These are phyloP conservation scores for Pichia sp. DNA, from an alignment of 1,139 yeast genomes.

Conservation along the genomic window DNA sequence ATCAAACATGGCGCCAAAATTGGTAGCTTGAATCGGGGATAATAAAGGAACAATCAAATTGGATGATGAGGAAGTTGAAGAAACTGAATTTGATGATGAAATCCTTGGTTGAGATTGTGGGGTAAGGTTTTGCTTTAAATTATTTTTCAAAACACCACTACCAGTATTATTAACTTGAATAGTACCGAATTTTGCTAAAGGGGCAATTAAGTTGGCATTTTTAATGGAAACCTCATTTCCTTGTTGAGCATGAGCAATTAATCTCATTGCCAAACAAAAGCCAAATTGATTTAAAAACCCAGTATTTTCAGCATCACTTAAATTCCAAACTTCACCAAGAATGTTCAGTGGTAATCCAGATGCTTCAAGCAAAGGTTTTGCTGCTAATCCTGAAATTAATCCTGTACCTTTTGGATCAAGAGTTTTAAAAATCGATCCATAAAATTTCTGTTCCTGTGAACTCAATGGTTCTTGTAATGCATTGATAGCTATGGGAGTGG, in stretches of 20 bases:
- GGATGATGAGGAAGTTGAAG: conserved; percentile 11
- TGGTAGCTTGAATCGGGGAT: conserved; percentile 57
- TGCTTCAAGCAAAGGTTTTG: conserved; percentile 79
- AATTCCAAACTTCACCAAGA: conserved; percentile 90
- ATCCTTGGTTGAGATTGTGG: conserved; percentile 12
- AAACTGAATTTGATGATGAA: conserved; percentile 26
- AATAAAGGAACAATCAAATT: conserved; percentile 48
- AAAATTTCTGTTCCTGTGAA: conserved; percentile 69
- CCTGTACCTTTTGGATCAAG: conserved; percentile 79
- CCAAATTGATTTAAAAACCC: conserved; percentile 82
- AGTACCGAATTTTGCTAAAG: conserved; percentile 47
- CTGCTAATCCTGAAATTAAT: conserved; percentile 81
- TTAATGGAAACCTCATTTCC: conserved; percentile 42
- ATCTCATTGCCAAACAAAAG: conserved; percentile 79
- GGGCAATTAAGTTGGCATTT: conserved; percentile 51
- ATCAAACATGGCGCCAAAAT: conserved; percentile 68
- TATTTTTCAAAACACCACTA: conserved; percentile 15
- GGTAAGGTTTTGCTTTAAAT: conserved; percentile 18
- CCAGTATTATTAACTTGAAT: conserved; percentile 26
- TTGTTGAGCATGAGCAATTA: conserved; percentile 81
- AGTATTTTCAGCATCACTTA: conserved; percentile 76
- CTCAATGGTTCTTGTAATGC: conserved; percentile 41
- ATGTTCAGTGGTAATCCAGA: conserved; percentile 74
- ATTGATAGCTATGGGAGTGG: conserved; percentile 6
- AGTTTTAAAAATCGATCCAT: conserved; percentile 66